phyloP scores from a whole-genome alignment of 1,139 yeast species.

The Yamadazyma songkhlaensis region DNA sequence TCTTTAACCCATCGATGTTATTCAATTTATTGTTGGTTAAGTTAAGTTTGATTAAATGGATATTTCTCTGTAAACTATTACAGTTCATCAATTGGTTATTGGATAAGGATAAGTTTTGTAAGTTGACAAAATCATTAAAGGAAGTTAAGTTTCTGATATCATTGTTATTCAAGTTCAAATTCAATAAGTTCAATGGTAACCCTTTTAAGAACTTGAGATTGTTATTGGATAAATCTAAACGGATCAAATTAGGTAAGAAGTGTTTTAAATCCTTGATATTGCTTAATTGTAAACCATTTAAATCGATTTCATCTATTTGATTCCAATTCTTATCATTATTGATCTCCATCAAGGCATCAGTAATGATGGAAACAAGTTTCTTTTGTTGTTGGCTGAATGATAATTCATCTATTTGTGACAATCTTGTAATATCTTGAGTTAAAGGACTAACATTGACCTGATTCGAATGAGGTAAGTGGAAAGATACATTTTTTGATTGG shows the following conservation, averaged over 20 bases:
- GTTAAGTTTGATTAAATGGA: constrained; percentile 37
- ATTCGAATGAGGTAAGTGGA: constrained; percentile 33
- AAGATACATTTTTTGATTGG: constrained; percentile 39
- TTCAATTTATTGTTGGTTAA: constrained; percentile 31
- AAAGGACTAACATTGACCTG: constrained; percentile 18
- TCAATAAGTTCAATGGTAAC: constrained; percentile 37
- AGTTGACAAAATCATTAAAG: constrained; percentile 35
- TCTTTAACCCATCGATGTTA: constrained; percentile 36
- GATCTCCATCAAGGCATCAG: constrained; percentile 34
- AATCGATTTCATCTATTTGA: constrained; percentile 31
- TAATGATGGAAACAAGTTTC: constrained; percentile 45
- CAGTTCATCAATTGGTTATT: constrained; percentile 36
- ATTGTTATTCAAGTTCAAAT: constrained; percentile 37
- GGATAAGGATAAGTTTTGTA: constrained; percentile 44
- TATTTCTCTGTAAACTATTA: constrained; percentile 27
- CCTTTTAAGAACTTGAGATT: constrained; percentile 46
- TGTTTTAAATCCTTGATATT: constrained; percentile 43
- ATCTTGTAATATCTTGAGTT: constrained; percentile 33
- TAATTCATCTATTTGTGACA: constrained; percentile 43
- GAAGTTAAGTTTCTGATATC: constrained; percentile 40
- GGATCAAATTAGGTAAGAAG: constrained; percentile 43
- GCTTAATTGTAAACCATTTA: constrained; percentile 30
- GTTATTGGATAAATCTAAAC: constrained; percentile 41
- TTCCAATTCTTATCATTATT: constrained; percentile 40
- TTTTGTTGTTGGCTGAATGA: constrained; percentile 50